Conservation (phyloP, 768 basidiomycete species). For the Atractiella rhizophila region DNA sequence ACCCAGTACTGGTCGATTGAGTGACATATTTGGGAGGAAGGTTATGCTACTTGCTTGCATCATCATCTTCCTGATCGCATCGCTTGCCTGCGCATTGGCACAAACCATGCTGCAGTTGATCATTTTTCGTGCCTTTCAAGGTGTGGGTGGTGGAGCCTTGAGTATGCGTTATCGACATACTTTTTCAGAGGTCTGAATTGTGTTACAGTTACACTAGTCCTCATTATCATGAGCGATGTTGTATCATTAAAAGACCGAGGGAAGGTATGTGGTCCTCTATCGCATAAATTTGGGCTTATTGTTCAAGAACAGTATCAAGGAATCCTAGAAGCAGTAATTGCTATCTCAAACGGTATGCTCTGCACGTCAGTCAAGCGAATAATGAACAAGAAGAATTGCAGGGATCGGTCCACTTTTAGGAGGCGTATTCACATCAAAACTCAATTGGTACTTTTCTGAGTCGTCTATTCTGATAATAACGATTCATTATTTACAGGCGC, state of each 20-base stretch:
- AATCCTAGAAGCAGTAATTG: conserved; percentile 11
- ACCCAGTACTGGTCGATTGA: conserved; percentile 20
- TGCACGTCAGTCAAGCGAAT: too few relatives aligned
- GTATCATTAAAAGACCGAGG: conserved; percentile 11
- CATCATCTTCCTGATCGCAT: conserved; percentile 21
- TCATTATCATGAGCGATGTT: conserved; percentile 11
- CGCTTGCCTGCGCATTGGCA: background rate
- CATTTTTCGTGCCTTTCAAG: conserved; percentile 7
- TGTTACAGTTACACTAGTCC: background rate
- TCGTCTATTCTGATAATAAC: too few relatives aligned
- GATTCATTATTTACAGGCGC: too few relatives aligned
- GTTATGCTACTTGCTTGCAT: background rate
- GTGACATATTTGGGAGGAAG: conserved; percentile 25
- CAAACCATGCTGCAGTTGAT: conserved; percentile 1
- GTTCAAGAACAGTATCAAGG: conserved; percentile 9
- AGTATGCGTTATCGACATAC: conserved; percentile 8
- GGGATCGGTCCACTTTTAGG: too few relatives aligned
- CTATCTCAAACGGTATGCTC: too few relatives aligned
- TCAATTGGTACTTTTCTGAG: too few relatives aligned
- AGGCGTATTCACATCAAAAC: too few relatives aligned
- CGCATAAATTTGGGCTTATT: too few relatives aligned
- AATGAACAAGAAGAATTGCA: too few relatives aligned
- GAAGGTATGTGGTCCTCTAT: too few relatives aligned
- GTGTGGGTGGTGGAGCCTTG: conserved; percentile 14
- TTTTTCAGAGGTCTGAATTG: conserved; percentile 6